Evolutionary conservation across 139 green algal genomes (phyloP).

Genomic region (Tetradesmus lagerheimii): DNA sequence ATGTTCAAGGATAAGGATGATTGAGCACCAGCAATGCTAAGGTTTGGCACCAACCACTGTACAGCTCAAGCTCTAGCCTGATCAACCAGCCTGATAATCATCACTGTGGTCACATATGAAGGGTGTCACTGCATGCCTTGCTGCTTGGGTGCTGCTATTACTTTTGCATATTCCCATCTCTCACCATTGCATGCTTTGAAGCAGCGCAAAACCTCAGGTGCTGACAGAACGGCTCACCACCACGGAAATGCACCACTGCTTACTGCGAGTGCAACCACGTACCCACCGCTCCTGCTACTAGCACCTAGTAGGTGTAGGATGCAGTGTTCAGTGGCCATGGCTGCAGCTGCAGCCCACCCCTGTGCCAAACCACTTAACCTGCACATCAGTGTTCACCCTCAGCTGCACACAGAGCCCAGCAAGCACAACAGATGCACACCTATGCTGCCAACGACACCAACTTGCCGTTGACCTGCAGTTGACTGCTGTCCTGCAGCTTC

Average conservation of each 20-base stretch:
- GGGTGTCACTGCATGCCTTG: background rate
- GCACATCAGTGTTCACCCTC: background rate
- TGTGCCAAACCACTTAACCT: background rate
- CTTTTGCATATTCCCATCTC: too few relatives aligned
- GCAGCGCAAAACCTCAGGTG: too few relatives aligned
- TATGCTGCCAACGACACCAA: background rate
- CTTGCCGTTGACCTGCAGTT: constrained; percentile 32
- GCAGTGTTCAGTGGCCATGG: too few relatives aligned
- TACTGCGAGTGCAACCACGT: too few relatives aligned
- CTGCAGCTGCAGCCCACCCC: background rate
- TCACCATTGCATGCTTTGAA: too few relatives aligned
- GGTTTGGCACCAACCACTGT: background rate
- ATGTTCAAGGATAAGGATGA: too few relatives aligned
- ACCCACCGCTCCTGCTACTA: too few relatives aligned
- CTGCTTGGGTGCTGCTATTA: too few relatives aligned
- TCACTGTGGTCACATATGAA: background rate
- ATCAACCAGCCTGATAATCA: background rate
- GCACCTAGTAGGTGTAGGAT: too few relatives aligned
- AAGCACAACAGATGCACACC: background rate
- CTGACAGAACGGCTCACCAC: too few relatives aligned
- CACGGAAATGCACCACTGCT: too few relatives aligned
- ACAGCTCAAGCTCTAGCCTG: background rate
- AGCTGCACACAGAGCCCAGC: background rate
- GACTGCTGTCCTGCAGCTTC: constrained; percentile 13
- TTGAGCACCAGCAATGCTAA: too few relatives aligned